These are phyloP conservation scores for Penicillium cinerascens DNA, from an alignment of 495 filamentous ascomycete genomes.

Conservation along the genomic window DNA sequence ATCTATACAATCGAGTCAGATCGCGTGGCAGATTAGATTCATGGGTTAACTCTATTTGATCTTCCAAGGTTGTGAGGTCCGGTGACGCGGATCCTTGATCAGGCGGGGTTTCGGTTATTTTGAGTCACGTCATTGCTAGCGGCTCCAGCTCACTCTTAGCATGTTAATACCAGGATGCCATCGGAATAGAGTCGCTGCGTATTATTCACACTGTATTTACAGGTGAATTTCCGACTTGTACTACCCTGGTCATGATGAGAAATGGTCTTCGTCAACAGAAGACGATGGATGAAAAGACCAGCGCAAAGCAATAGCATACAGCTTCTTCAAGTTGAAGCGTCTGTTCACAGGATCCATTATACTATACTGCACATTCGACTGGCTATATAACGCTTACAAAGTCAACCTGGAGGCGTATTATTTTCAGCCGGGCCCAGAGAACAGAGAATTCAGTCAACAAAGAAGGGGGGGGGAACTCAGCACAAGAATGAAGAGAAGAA, in stretches of 20 bases:
- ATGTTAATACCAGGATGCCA: too few relatives aligned
- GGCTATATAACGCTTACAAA: conserved; percentile 1
- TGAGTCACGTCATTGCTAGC: not conserved
- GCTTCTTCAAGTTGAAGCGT: too few relatives aligned
- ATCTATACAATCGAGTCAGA: not conserved
- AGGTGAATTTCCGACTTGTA: too few relatives aligned
- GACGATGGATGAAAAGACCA: not conserved
- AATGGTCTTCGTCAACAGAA: too few relatives aligned
- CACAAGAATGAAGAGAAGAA: not conserved
- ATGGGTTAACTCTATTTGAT: too few relatives aligned
- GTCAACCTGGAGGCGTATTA: not conserved
- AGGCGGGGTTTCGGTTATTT: not conserved
- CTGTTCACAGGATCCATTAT: not conserved
- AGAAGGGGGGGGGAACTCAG: too few relatives aligned
- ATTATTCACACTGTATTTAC: not conserved
- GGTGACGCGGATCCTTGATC: not conserved
- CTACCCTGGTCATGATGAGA: too few relatives aligned
- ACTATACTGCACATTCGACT: not conserved
- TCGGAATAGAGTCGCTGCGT: too few relatives aligned
- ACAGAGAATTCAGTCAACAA: too few relatives aligned
- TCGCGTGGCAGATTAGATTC: too few relatives aligned
- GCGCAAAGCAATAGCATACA: not conserved
- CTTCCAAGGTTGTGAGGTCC: too few relatives aligned
- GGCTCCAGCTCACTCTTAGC: too few relatives aligned
- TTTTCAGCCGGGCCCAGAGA: not conserved